Evolutionary conservation across 2,329 filamentous ascomycete genomes (phyloP).

Genomic region (Septoria linicola): DNA sequence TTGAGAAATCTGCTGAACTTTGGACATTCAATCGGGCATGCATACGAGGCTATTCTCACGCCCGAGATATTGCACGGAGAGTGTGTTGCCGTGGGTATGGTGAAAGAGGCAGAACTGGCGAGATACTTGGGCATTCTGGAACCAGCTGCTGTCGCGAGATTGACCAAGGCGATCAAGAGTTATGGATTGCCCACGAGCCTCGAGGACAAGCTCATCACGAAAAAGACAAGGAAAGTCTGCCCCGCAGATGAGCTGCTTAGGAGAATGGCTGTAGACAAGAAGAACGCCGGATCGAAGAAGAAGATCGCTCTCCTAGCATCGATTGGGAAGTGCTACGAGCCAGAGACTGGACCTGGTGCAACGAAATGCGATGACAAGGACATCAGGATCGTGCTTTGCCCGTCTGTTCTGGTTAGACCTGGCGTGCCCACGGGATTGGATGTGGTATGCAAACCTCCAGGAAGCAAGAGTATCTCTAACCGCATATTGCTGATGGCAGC

Average conservation of each 20-base stretch:
- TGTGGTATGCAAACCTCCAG: conserved; percentile 80
- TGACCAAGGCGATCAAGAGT: conserved; percentile 91
- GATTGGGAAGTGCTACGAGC: conserved; percentile 85
- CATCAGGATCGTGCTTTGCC: conserved; percentile 79
- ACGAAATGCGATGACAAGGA: conserved; percentile 84
- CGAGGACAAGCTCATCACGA: conserved; percentile 76
- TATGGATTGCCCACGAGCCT: conserved; percentile 87
- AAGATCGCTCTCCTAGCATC: conserved; percentile 90
- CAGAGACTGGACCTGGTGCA: conserved; percentile 56
- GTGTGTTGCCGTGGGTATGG: conserved; percentile 95
- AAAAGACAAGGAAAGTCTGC: conserved; percentile 83
- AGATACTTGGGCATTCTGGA: conserved; percentile 82
- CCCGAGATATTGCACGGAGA: conserved; percentile 95
- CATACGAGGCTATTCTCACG: conserved; percentile 90
- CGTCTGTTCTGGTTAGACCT: conserved; percentile 71
- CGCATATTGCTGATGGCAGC: conserved; percentile 91
- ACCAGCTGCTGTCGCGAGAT: conserved; percentile 80
- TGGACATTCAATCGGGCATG: conserved; percentile 96
- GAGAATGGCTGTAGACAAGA: conserved; percentile 98
- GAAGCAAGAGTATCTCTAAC: conserved; percentile 97
- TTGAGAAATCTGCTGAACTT: conserved; percentile 94
- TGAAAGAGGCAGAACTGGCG: conserved; percentile 92
- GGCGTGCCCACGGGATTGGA: conserved; percentile 65
- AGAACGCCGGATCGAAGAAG: conserved; percentile 93
- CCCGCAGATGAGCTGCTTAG: conserved; percentile 79